Conservation (phyloP, 345 rosid species). For the Pseudoturritis turrita region DNA sequence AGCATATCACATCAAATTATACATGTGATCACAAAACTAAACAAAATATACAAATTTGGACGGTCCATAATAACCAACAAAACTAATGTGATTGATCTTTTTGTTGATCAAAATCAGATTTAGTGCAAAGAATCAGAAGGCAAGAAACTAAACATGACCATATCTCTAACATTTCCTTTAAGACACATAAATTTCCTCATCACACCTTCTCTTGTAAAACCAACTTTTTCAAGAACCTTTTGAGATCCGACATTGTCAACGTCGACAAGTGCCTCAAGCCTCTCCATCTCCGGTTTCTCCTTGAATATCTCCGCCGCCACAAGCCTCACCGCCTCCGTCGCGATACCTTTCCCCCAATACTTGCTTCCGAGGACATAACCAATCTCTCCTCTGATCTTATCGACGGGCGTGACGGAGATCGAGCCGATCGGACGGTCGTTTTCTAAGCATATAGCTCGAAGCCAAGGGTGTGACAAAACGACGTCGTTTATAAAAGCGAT, state of each 20-base stretch:
- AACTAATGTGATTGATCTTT: not conserved
- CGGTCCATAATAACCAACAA: not conserved
- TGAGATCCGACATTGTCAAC: slow-evolving; percentile 55
- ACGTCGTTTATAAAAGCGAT: slow-evolving; percentile 33
- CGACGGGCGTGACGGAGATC: slow-evolving; percentile 47
- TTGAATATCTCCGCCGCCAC: slow-evolving; percentile 37
- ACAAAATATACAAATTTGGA: not conserved
- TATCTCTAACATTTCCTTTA: slow-evolving; percentile 53
- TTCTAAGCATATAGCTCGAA: slow-evolving; percentile 51
- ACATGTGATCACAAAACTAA: not conserved
- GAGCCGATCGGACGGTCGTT: slow-evolving; percentile 45
- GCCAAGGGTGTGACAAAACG: slow-evolving; percentile 52
- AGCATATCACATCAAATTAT: not conserved
- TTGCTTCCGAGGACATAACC: slow-evolving; percentile 43
- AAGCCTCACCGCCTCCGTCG: slow-evolving; percentile 47
- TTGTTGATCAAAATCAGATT: not conserved
- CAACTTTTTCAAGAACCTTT: slow-evolving; percentile 63
- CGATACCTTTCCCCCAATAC: slow-evolving; percentile 65
- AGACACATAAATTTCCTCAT: slow-evolving; percentile 39
- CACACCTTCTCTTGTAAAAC: slow-evolving; percentile 60
- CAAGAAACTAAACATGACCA: slow-evolving; percentile 57
- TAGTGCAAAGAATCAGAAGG: slow-evolving; percentile 42
- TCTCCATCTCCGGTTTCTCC: slow-evolving; percentile 53
- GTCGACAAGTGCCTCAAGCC: slow-evolving; percentile 60
- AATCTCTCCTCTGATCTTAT: slow-evolving; percentile 46